Percentiles rank a stretch among this genome's conserved stretches.
These are phyloP conservation scores for Basipetospora chlamydospora DNA, from an alignment of 2,329 filamentous ascomycete genomes.

Conservation along the genomic window DNA sequence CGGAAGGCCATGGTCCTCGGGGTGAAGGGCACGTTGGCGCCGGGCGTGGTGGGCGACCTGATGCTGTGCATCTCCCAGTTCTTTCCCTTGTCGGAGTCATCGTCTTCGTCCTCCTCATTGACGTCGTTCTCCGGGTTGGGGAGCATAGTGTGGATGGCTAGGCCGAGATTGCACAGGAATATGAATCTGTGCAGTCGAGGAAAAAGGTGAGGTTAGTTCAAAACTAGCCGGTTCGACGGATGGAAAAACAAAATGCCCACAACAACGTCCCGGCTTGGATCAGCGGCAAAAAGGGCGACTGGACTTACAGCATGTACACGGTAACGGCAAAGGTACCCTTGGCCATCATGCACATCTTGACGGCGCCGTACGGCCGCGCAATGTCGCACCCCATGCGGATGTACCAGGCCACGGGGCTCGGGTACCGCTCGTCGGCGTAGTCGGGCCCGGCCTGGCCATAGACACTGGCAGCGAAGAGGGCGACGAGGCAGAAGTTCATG, in stretches of 20 bases:
- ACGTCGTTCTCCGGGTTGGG: slow-evolving; percentile 40
- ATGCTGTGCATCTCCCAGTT: slow-evolving; percentile 46
- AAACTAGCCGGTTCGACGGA: no score
- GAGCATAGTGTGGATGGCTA: slow-evolving; percentile 43
- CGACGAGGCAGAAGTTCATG: slow-evolving; percentile 41
- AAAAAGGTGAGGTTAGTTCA: no score
- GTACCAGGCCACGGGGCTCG: slow-evolving; percentile 57
- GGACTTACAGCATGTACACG: slow-evolving; percentile 53
- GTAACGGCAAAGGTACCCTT: slow-evolving; percentile 52
- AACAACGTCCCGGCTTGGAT: no score
- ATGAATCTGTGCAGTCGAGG: no score
- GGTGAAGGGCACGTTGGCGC: slow-evolving; percentile 42
- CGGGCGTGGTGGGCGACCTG: slow-evolving; percentile 16
- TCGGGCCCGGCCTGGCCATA: slow-evolving; percentile 63
- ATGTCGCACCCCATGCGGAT: slow-evolving; percentile 54
- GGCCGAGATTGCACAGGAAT: slow-evolving; percentile 14
- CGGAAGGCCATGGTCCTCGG: slow-evolving; percentile 56
- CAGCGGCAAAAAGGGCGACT: no score
- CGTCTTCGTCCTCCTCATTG: slow-evolving; percentile 24
- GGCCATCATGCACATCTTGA: slow-evolving; percentile 50
- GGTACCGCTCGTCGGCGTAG: slow-evolving; percentile 48
- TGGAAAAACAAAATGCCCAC: no score
- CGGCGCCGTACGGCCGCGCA: slow-evolving; percentile 36
- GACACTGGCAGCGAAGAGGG: slow-evolving; percentile 50
- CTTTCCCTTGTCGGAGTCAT: slow-evolving; percentile 17